Evolutionary conservation across 306 rosid species (phyloP), one percentile per base, ranked within the genome.

Genomic region (Casuarina glauca): DNA sequence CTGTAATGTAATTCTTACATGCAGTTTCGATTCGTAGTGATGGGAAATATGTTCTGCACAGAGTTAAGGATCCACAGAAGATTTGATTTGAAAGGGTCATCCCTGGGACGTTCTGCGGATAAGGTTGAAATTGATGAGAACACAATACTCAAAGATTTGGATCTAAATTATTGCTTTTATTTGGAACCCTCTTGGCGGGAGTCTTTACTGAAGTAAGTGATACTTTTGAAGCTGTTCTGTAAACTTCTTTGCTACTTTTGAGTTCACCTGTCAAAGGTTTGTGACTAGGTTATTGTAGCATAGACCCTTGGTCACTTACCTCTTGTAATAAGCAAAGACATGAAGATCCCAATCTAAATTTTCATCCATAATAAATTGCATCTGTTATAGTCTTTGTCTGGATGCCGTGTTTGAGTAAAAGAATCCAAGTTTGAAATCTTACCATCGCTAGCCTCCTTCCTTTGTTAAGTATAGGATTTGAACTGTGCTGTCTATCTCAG

Each of bases 41-140:
- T 95, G 99, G 99, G 99, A 82, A 95, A 95, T 89, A 95, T 95
- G 99, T 95, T 95, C 88, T 95, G 99, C 86, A 95, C 99, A 50
- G 97, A 95, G 85, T 81, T 95, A 78, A 90, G 99, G 88, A 95
- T 95, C 80, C 99, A 95, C 86, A 82, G 97, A 69, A 87, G 99
- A 82, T 95, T 83, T 78, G 99, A 95, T 82, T 86, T 95, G 84
- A 95, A 95, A 84, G 99, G 99, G 81, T 95, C 99, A 46, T 95
- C 97, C 53, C 89, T 91, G 6, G 99, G 99, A 62, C 99, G 99
- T 54, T 95, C 99, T 7, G 87, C 99, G 9, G 99, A 95, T 82
- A 95, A 95, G 82, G 87, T 95, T 82, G 99, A 95, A 88, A 95
- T 95, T 38, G 99, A 95, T 68, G 99, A 95, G 85, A 93, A 88